A percentile compares a stretch with the other conserved stretches of the same genome.
Evolutionary conservation across 2,329 filamentous ascomycete species (phyloP).

Genomic region (Hypoxylon sp.): DNA sequence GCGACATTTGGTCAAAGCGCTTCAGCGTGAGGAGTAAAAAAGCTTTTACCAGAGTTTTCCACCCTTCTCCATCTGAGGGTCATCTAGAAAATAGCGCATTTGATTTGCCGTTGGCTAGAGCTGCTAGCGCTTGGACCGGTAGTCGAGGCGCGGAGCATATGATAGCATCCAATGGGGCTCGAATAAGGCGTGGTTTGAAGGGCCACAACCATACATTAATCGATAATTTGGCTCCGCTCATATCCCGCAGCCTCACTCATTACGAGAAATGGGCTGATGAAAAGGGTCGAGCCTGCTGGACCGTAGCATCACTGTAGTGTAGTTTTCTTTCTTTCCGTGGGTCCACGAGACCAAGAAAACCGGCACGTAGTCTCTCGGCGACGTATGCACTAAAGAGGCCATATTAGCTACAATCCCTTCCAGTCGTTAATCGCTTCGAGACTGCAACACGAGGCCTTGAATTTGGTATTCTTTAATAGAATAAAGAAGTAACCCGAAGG

Average conservation of each 20-base stretch:
- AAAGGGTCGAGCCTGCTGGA: slow-evolving; percentile 15
- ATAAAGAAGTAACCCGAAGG: slow-evolving; percentile 21
- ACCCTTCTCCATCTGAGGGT: slow-evolving; percentile 25
- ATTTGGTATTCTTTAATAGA: slow-evolving; percentile 6
- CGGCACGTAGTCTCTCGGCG: slow-evolving; percentile 11
- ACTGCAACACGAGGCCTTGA: slow-evolving; percentile 25
- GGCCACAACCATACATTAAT: slow-evolving; percentile 7
- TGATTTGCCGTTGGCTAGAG: slow-evolving; percentile 24
- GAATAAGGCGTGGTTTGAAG: slow-evolving; percentile 8
- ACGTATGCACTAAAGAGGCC: slow-evolving; percentile 9
- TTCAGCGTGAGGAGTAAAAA: slow-evolving; percentile 19
- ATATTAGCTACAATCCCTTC: slow-evolving; percentile 15
- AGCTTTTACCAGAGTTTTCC: slow-evolving; percentile 23
- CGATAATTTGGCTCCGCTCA: slow-evolving; percentile 12
- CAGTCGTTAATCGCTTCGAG: slow-evolving; percentile 15
- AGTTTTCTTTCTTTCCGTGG: slow-evolving; percentile 11
- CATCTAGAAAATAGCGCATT: slow-evolving; percentile 32
- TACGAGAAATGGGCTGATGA: slow-evolving; percentile 2
- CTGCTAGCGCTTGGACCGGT: slow-evolving; percentile 27
- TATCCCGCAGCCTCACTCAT: slow-evolving; percentile 11
- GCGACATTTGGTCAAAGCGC: slow-evolving; percentile 32
- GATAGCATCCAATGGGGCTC: slow-evolving; percentile 19
- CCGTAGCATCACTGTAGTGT: slow-evolving; percentile 18
- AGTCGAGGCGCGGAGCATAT: slow-evolving; percentile 25
- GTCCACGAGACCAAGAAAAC: slow-evolving; percentile 22